These are phyloP conservation scores for Phaeodactylum tricornutum DNA, from an alignment of 108 stramenopile genomes.

Conservation along the genomic window DNA sequence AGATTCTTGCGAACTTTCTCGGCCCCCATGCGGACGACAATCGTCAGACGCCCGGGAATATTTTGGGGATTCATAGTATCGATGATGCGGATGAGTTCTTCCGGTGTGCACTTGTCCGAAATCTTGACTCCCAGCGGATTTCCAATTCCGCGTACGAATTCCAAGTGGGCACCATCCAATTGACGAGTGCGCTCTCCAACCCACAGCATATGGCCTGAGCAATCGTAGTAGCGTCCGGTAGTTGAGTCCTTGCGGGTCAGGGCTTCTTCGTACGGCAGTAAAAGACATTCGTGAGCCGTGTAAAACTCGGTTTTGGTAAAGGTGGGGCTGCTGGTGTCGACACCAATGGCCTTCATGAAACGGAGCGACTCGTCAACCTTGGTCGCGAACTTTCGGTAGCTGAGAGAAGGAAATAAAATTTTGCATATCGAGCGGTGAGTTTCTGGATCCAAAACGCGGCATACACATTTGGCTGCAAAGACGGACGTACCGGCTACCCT, in stretches of 20 bases:
- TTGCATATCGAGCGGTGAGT: background rate
- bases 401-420: constrained; percentile 7
- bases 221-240: constrained; percentile 94
- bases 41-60: constrained; percentile 90
- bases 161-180: constrained; percentile 95
- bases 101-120: constrained; percentile 91
- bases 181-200: constrained; percentile 98
- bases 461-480: background rate
- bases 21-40: constrained; percentile 98
- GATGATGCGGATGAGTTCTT: constrained; percentile 85
- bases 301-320: constrained; percentile 93
- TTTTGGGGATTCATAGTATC: constrained; percentile 94
- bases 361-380: constrained; percentile 91
- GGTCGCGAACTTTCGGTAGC: constrained; percentile 83
- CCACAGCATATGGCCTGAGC: constrained; percentile 98
- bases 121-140: constrained; percentile 98
- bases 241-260: constrained; percentile 94
- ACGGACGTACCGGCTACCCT: constrained; percentile 76
- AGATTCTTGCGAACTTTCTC: constrained; percentile 90
- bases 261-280: constrained; percentile 96
- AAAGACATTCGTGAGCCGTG: constrained; percentile 96
- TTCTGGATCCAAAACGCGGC: background rate
- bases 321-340: constrained; percentile 70
- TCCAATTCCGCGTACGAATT: constrained; percentile 93
- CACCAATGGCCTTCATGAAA: constrained; percentile 97